Base-by-base conservation (phyloP, 2,329 filamentous ascomycete species). In the Pleurostoma richardsiae region DNA sequence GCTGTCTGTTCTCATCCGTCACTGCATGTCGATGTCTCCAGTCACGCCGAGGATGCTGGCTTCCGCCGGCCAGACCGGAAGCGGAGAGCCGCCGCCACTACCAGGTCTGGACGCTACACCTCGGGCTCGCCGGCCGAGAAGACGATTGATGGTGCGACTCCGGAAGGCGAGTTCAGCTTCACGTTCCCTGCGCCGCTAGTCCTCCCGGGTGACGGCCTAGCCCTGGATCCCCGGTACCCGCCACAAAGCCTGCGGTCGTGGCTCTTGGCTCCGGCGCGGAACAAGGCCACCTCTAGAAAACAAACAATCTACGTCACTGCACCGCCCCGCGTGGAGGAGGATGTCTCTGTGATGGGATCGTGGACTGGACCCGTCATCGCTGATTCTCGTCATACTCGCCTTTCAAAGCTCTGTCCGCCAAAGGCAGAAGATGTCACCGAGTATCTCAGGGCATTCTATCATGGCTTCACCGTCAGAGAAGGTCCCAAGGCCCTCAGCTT, bases 131-230 rank as follows among this genome's bases (percentile, higher is more conserved):
- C 54, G 6, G 40, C 52, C 1, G 47, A 54, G 3, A 45, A 52
- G 2, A 48, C 56, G 4, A 19, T 19, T 19, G 19, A 19, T 19
- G 19, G 19, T 19, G 19, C 19, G 19, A 19, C 19, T 19, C 19
- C 19, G 19, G 19, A 19, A 19, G 48, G 43, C 40, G 49, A 49
- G 6, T 53, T 65, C 26, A 45, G 48, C 0, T 54, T 49, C 30
- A 61, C 66, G 0, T 86, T 83, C 50, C 82, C 82, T 0, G 77
- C 67, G 0, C 80, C 82, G 0, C 57, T 86, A 5, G 65, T 84
- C 0, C 63, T 86, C 0, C 82, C 83, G 0, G 70, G 66, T 3
- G 82, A 86, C 55, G 77, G 79, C 26, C 66, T 87, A 1, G 71
- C 74, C 1, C 61, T 69, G 31, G 74, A 85, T 38, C 74, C 77